A percentile compares a stretch with the other conserved stretches of the same genome.
Conservation (phyloP, 1,284 basidiomycete species). For the Hemileia vastatrix region DNA sequence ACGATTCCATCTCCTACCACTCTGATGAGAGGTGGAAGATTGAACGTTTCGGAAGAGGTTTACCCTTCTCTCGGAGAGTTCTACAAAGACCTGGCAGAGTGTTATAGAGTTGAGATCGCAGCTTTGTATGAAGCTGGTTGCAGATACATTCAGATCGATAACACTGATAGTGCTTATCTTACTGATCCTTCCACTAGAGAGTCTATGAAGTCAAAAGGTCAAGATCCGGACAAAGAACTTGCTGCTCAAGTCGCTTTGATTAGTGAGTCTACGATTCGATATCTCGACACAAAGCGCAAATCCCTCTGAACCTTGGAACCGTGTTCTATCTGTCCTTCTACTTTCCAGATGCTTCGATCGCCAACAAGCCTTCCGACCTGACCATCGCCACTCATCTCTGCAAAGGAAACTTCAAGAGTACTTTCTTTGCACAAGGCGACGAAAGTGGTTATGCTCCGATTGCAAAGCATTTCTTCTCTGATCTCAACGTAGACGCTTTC, state of each 20-base stretch:
- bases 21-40: constrained; percentile 33
- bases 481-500: constrained; percentile 63
- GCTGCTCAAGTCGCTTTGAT: not conserved
- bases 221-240: constrained; percentile 25
- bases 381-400: constrained; percentile 63
- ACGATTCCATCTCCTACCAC: too few species aligned
- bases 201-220: constrained; percentile 25
- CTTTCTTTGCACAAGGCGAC: constrained; percentile 47
- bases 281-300: too few species aligned
- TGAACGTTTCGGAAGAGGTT: constrained; percentile 48
- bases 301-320: too few species aligned
- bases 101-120: constrained; percentile 61
- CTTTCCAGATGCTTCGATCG: constrained; percentile 48
- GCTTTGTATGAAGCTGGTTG: constrained; percentile 64
- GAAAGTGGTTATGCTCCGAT: constrained; percentile 67
- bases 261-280: not conserved
- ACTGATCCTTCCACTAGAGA: constrained; percentile 35
- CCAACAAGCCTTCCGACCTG: constrained; percentile 56
- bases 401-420: constrained; percentile 61
- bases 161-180: constrained; percentile 47
- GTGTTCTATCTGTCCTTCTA: too few species aligned
- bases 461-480: constrained; percentile 56
- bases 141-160: constrained; percentile 62
- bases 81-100: constrained; percentile 60
- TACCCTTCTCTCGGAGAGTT: constrained; percentile 62